Base-by-base conservation (phyloP, 2,329 filamentous ascomycete genomes). In the Sporothrix inflata region DNA sequence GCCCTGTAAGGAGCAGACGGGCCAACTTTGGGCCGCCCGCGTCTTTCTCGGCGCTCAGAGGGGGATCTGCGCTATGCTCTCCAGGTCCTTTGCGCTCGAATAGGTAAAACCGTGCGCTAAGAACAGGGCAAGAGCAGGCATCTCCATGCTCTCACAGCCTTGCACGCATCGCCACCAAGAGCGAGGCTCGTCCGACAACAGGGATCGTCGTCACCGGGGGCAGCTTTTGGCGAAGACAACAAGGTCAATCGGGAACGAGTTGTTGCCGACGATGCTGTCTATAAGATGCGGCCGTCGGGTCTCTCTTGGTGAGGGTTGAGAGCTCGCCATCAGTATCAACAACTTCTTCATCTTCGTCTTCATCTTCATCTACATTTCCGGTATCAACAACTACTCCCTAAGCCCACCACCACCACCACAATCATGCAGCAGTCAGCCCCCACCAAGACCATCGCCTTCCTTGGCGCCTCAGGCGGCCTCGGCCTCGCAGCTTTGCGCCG, bases 401-500 rank as follows among this genome's bases (percentile, higher is more conserved):
- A 8, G 1, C n/a, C n/a, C n/a, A 34, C 53, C 21, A 24, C 27
- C 19, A 42, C 21, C 3, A 61, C 16, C 24, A 34, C 53, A 24
- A 34, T 14, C n/a, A 63, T 63, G 34, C 34, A 24, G 11, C 34
- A 16, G 6, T 9, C 57, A 63, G 11, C 57, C 9, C 38, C 57
- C n/a, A 21, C 34, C n/a, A 63, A 34, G 21, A 42, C 34, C 3
- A 78, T 87, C 71, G 81, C 84, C 60, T 87, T 89, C 80, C 81
- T 88, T 70, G 87, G 87, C 73, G 84, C 86, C 55, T 87, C 84
- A 27, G 83, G 82, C 45, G 87, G 86, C 65, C 81, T 81, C 74
- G 85, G 83, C 70, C 82, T 86, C 71, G 79, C 85, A 2, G 80
- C 82, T 19, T 83, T 89, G 53, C 81, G 81, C 30, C 80, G 80